phyloP scores from a whole-genome alignment of 345 rosid species.

The Brassica nigra region DNA sequence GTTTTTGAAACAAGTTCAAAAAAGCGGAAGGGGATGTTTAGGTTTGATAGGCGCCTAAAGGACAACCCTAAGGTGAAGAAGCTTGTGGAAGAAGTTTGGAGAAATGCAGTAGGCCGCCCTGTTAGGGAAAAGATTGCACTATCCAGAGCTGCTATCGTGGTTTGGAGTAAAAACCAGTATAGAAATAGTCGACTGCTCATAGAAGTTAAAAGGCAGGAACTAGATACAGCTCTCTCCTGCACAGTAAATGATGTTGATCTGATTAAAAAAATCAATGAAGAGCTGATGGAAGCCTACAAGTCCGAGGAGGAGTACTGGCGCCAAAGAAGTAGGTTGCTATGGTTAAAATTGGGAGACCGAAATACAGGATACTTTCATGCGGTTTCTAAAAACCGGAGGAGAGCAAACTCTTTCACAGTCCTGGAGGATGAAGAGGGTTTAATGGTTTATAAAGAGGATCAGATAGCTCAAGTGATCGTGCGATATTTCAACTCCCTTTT shows the following conservation, averaged over 20 bases:
- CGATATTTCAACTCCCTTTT: not conserved
- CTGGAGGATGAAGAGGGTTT: not conserved
- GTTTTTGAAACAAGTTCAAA: too few species aligned
- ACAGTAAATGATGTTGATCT: rapidly evolving
- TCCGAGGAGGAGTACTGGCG: not conserved
- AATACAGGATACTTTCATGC: not conserved
- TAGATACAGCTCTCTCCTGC: not conserved
- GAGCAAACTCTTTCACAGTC: not conserved
- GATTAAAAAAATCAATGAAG: not conserved
- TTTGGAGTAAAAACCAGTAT: not conserved
- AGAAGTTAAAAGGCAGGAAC: rapidly evolving
- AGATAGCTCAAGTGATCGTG: not conserved
- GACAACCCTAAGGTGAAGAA: not conserved
- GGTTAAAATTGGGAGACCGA: not conserved
- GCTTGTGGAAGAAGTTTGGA: not conserved
- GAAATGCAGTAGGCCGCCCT: not conserved
- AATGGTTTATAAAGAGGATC: not conserved
- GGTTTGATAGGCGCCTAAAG: not conserved
- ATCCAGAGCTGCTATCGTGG: not conserved
- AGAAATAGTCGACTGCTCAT: not conserved
- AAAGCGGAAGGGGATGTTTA: not conserved
- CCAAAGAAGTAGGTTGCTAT: not conserved
- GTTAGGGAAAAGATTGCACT: not conserved
- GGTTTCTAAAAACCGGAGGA: rapidly evolving
- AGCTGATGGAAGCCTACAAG: not conserved